Conservation (phyloP, 1,284 basidiomycete genomes). For the Afroboletus lepidellus region DNA sequence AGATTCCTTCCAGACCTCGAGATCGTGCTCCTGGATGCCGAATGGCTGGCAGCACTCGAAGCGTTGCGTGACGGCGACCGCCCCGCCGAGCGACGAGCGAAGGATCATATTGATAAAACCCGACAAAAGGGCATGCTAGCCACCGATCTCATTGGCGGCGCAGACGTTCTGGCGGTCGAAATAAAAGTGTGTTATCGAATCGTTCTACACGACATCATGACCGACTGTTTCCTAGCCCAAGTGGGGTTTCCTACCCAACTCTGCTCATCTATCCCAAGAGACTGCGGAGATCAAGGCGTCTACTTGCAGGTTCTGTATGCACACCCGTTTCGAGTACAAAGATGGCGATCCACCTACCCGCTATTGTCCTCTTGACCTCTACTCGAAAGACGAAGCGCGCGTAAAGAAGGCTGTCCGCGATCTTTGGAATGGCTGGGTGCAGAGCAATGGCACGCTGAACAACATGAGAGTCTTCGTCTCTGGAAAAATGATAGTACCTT, state of each 20-base stretch:
- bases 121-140: conserved; percentile 63
- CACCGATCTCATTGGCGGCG: conserved; percentile 65
- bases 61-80: conserved; percentile 47
- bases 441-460: conserved; percentile 63
- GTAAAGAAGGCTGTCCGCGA: conserved; percentile 60
- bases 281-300: conserved; percentile 61
- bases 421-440: conserved; percentile 75
- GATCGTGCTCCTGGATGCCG: conserved; percentile 49
- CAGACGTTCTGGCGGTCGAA: conserved; percentile 67
- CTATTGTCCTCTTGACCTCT: conserved; percentile 89
- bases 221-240: conserved; percentile 64
- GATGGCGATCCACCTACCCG: conserved; percentile 43
- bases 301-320: conserved; percentile 88
- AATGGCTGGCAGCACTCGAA: conserved; percentile 63
- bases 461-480: conserved; percentile 77
- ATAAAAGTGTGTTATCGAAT: conserved; percentile 65
- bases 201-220: not conserved
- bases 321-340: conserved; percentile 54
- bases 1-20: conserved; percentile 57
- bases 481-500: conserved; percentile 59
- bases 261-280: conserved; percentile 53
- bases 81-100: conserved; percentile 51
- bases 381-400: conserved; percentile 61
- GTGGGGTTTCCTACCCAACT: conserved; percentile 85
- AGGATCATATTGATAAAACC: conserved; percentile 58